These are phyloP conservation scores for Ettlia oleoabundans DNA, from an alignment of 139 green algal species.

Conservation along the genomic window DNA sequence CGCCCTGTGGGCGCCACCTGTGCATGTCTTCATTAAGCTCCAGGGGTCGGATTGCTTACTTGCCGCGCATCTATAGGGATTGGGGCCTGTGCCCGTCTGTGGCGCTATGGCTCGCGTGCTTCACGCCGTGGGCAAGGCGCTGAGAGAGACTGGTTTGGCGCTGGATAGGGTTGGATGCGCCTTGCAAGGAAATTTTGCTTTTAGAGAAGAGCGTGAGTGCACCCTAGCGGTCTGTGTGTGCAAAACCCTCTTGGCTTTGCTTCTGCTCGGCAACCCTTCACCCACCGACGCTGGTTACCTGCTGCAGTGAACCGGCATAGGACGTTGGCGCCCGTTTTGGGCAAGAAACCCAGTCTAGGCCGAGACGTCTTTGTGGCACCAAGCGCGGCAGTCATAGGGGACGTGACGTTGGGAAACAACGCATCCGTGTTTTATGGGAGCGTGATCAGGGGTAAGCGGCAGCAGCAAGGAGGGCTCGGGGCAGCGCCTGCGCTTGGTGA, in stretches of 20 bases:
- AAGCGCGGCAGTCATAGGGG: conserved; percentile 83
- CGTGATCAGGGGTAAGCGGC: conserved; percentile 80
- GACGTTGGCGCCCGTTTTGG: conserved; percentile 71
- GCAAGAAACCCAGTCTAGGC: conserved; percentile 67
- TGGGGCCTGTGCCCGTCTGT: neutral
- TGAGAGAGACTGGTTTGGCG: conserved; percentile 94
- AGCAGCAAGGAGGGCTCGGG: neutral
- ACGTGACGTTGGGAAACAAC: conserved; percentile 83
- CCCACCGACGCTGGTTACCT: neutral
- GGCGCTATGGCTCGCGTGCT: neutral
- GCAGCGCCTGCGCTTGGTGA: too few species aligned
- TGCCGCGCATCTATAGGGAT: too few species aligned
- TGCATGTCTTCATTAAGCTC: too few species aligned
- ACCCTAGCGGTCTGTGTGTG: too few species aligned
- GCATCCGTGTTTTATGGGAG: conserved; percentile 93
- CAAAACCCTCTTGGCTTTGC: too few species aligned
- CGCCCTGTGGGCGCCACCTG: too few species aligned
- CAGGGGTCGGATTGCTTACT: too few species aligned
- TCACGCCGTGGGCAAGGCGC: neutral
- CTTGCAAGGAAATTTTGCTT: conserved; percentile 89
- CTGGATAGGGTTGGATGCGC: conserved; percentile 87
- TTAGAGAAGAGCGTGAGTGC: conserved; percentile 89
- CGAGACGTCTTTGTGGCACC: conserved; percentile 87
- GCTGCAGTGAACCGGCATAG: conserved; percentile 78
- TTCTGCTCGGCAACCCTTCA: too few species aligned